These are phyloP conservation scores for Salix brachista DNA, from an alignment of 345 rosid species.

Conservation along the genomic window DNA sequence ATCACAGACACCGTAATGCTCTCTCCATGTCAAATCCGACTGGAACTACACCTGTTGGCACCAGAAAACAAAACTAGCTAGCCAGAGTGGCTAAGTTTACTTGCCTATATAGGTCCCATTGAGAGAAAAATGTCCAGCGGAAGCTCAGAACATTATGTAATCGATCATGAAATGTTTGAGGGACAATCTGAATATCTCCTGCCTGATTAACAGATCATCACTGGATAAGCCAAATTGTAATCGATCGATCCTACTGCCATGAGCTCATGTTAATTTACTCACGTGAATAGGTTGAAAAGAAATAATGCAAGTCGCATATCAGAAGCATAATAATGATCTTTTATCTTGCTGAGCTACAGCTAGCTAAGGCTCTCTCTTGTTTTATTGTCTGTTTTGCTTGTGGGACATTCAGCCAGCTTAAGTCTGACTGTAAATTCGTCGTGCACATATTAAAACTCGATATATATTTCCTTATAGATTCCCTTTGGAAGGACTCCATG, in stretches of 20 bases:
- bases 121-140: not conserved
- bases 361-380: constrained; percentile 9
- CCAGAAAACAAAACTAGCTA: not conserved
- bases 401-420: constrained; percentile 23
- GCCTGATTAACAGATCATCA: not conserved
- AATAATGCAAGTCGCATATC: constrained; percentile 3
- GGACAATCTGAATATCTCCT: not conserved
- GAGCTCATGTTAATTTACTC: constrained; percentile 9
- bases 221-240: too few species aligned
- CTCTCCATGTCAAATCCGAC: not conserved
- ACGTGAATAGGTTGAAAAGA: constrained; percentile 11
- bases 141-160: not conserved
- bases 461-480: not conserved
- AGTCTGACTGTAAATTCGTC: constrained; percentile 7
- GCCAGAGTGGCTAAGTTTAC: not conserved
- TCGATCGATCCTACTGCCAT: not conserved
- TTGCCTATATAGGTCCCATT: not conserved
- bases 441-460: constrained; percentile 10
- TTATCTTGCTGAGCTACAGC: constrained; percentile 22
- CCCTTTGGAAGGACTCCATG: constrained; percentile 8
- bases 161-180: not conserved
- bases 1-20: not conserved
- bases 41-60: not conserved
- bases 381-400: constrained; percentile 19
- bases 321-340: constrained; percentile 16